Evolutionary conservation across 148 eudicot genomes (phyloP).

Genomic region (Silene conica): DNA sequence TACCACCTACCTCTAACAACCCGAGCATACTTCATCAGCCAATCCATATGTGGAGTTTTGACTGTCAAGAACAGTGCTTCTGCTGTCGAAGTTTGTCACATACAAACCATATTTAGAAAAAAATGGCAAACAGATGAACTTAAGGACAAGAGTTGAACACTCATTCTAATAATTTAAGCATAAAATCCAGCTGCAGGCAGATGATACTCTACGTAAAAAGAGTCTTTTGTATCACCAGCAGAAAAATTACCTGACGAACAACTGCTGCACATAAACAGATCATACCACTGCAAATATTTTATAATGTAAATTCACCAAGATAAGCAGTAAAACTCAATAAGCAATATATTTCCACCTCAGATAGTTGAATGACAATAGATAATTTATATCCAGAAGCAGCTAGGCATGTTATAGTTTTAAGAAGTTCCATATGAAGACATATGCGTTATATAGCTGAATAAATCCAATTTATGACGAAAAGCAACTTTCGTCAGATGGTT

Average conservation of each 20-base stretch:
- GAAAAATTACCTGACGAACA: not conserved
- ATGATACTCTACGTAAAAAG: not conserved
- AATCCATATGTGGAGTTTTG: not conserved
- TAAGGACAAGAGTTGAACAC: not conserved
- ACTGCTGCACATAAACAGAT: not conserved
- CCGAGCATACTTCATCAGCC: not conserved
- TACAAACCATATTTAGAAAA: not conserved
- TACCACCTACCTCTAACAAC: not conserved
- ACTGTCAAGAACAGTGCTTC: not conserved
- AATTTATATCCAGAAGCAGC: too few relatives aligned
- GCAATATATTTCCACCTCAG: too few relatives aligned
- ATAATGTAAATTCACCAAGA: not conserved
- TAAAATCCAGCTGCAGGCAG: not conserved
- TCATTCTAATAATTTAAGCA: not conserved
- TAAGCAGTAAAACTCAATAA: not conserved
- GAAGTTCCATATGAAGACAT: too few relatives aligned
- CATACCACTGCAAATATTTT: not conserved
- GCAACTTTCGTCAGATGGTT: not conserved
- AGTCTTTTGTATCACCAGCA: not conserved
- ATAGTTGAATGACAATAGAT: not conserved
- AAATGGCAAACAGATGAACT: not conserved
- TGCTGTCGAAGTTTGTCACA: not conserved
- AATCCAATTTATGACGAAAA: conserved; percentile 15
- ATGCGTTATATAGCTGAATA: not conserved
- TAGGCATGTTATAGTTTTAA: too few relatives aligned